Conservation (phyloP, 805 yeast species). For the Dipodascus albidus region DNA sequence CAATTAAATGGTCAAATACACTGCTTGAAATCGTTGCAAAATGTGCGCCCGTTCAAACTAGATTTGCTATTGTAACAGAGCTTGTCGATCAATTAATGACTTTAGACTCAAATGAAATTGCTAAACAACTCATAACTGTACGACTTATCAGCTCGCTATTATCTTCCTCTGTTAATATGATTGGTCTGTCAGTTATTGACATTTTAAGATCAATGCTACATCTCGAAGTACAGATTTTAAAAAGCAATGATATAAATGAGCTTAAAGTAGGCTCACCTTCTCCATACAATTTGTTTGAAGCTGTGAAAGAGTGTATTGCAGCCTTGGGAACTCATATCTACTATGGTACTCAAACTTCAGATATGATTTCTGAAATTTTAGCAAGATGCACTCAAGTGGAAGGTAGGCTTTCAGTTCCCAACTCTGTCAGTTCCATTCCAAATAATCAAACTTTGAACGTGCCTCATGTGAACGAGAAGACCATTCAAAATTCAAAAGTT, state of each 20-base stretch:
- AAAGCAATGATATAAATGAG: slow-evolving; percentile 4
- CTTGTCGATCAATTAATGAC: slow-evolving; percentile 27
- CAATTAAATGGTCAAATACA: slow-evolving; percentile 38
- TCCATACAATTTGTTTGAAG: slow-evolving; percentile 22
- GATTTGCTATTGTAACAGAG: slow-evolving; percentile 52
- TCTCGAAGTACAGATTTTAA: slow-evolving; percentile 19
- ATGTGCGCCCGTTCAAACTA: slow-evolving; percentile 70
- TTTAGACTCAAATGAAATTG: slow-evolving; percentile 11
- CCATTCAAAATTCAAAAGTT: neutral
- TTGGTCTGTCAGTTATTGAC: slow-evolving; percentile 80
- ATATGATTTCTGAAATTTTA: slow-evolving; percentile 59
- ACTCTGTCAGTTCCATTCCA: neutral
- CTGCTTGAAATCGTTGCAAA: slow-evolving; percentile 55
- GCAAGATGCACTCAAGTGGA: slow-evolving; percentile 14
- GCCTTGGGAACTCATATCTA: slow-evolving; percentile 68
- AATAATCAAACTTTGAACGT: neutral
- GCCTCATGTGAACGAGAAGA: neutral
- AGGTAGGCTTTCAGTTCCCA: neutral
- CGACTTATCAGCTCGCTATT: slow-evolving; percentile 41
- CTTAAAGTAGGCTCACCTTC: slow-evolving; percentile 7
- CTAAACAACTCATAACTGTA: slow-evolving; percentile 31
- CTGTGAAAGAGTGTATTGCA: slow-evolving; percentile 49
- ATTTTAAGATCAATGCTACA: slow-evolving; percentile 38
- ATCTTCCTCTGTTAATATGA: slow-evolving; percentile 70
- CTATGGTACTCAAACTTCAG: slow-evolving; percentile 78